Evolutionary conservation across 306 rosid genomes (phyloP), one percentile per base, ranked within the genome.

Genomic region (Lagenaria siceraria): DNA sequence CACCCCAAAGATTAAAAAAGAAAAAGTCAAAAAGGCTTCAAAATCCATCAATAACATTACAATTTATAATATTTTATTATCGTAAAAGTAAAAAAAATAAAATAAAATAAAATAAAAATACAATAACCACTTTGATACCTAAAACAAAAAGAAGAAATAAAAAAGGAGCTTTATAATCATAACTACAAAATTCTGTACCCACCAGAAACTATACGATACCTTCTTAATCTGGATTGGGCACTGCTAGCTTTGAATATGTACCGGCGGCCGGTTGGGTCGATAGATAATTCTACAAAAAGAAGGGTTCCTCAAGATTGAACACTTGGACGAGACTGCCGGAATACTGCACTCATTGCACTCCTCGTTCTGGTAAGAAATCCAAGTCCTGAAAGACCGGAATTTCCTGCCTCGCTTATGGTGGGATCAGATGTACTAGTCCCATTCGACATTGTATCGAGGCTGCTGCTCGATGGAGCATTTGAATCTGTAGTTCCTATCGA

Each of bases 171-270:
- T 29, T 59, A 65, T 42, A 12, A 80, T 63, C 77, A 61, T 42
- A 69, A 43, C 93, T 82, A 89, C 92, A 89, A 93, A 91, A 91
- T 89, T 89, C 86, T 79, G 82, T 66, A 81, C 90, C 91, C 87
- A 53, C 80, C 77, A 76, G 70, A 74, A 80, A 33, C 77, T 73
- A 73, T 73, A 31, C 61, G 22, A 73, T 51, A 29, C 33, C 77
- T 29, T 73, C 77, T 29, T 29, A 46, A 80, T 54, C 85, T 78
- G 87, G 86, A 76, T 65, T 70, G 89, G 85, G 86, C 84, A 81
- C 72, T 73, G 70, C 80, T 84, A 72, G 59, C 75, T 65, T 36
- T 76, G 36, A 74, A 21, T 70, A 80, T 51, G 18, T 72, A 72
- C 27, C 60, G 54, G 56, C 75, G 25, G 10, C 74, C 35, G 5